Base-by-base conservation (phyloP, 495 filamentous ascomycete species). In the Cercophora samala region DNA sequence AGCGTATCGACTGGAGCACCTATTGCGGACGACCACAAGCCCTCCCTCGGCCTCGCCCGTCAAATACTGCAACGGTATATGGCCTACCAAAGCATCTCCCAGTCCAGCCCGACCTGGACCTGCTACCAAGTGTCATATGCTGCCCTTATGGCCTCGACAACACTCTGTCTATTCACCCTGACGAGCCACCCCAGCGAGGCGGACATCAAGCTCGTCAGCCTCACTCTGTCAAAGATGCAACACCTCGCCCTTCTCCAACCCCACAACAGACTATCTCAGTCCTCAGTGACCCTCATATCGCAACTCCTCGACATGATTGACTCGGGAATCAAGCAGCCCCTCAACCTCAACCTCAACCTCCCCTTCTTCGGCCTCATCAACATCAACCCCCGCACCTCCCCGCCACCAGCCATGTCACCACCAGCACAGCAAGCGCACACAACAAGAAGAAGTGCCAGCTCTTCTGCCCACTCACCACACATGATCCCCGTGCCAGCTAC, bases 101-200 rank as follows among this genome's bases (percentile, higher is more conserved):
- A 74, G 8, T 75, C 69, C 60, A 77, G 73, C 59, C 69, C 72
- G 1, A 72, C 76, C 18, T 74, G 76, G 66, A 76, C 79, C 21
- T 82, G 79, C 51, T 78, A 77, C 8, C 77, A 81, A 52, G 70
- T 80, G 11, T 81, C 83, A 72, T 83, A 83, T 70, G 75, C 76
- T 6, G 79, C 78, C 9, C 70, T 84, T 5, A 81, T 81, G 0
- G 79, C 79, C 0, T 73, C 77, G 60, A 78, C 83, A 73, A 82
- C 82, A 15, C 22, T 56, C 53, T 56, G 53, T 9, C 18, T 19
- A 21, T 19, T 23, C 22, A 56, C 22, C 53, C 18, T 19, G 53
- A 23, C 19, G 13, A 56, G 22, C n/a, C 53, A 5, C 76, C 77
- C 26, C 69, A 68, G 52, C 66, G 64, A 18, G 73, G 71, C 17